Evolutionary conservation across 805 yeast species (phyloP), one percentile per base, ranked within the genome.

Genomic region (Maudiozyma turicensis): DNA sequence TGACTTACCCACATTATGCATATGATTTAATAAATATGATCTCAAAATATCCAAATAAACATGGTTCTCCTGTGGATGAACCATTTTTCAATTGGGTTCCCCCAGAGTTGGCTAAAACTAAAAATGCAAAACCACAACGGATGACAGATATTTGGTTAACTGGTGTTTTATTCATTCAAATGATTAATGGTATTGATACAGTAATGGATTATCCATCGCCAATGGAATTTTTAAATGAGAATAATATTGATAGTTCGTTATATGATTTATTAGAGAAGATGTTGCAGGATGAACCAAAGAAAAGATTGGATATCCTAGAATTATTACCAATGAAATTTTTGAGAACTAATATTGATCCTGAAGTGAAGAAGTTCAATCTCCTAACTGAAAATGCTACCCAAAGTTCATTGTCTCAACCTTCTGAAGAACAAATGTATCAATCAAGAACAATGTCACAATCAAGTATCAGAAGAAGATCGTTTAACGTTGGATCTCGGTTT

Each of bases 101-200:
- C 0, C 97, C 98, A 0, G 97, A 90, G 62, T 54, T 82, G 7
- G 44, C 55, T 9, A 61, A 64, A 51, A 63, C 58, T 37, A 62
- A 59, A 13, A 61, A 58, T 15, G 67, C 61, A 45, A 77, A 74
- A 49, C 82, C 85, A 11, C 83, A 83, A 50, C 71, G 89, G 37
- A 86, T 88, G 63, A 82, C 96, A 0, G 99, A 93, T 69, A 84
- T 93, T 8, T 93, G 98, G 98, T 86, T 86, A 59, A 67, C 89
- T 39, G 99, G 97, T 7, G 86, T 86, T 0, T 64, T 85, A 6
- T 82, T 91, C 55, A 73, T 81, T 14, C 80, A 84, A 53, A 70
- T 82, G 62, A 72, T 86, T 4, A 70, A 75, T 42, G 91, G 95
- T 0, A 67, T 72, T 2, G 81, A 78, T 44, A 70, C 75, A 1